Percentiles rank a stretch among this genome's conserved stretches.
phyloP scores from a whole-genome alignment of 2,329 filamentous ascomycete genomes.

The Colletotrichum salicis region DNA sequence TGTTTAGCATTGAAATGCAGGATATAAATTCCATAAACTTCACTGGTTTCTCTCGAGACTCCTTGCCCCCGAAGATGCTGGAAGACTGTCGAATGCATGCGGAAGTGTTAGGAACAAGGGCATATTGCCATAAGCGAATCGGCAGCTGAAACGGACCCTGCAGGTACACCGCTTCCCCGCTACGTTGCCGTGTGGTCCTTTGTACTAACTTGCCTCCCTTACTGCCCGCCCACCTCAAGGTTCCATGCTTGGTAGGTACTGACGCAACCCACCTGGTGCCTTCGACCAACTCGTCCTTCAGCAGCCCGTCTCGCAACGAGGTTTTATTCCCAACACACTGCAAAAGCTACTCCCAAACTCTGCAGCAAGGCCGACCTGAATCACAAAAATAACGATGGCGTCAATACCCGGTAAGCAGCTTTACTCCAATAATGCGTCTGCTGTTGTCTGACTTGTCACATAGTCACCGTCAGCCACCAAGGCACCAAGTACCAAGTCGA shows the following conservation, averaged over 20 bases:
- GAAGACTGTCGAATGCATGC: slow-evolving; percentile 20
- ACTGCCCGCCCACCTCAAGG: slow-evolving; percentile 9
- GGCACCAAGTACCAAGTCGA: slow-evolving; percentile 97
- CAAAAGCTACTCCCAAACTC: slow-evolving; percentile 13
- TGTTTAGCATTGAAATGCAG: neutral
- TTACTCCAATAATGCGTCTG: neutral
- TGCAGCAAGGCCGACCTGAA: slow-evolving; percentile 27
- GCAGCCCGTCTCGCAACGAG: slow-evolving; percentile 12
- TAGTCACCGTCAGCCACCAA: slow-evolving; percentile 93
- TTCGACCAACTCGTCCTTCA: slow-evolving; percentile 33
- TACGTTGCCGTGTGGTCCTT: slow-evolving; percentile 8
- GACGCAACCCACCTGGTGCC: slow-evolving; percentile 36
- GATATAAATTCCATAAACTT: neutral
- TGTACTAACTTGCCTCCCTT: slow-evolving; percentile 24
- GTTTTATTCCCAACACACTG: slow-evolving; percentile 5
- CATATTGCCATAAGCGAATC: slow-evolving; percentile 30
- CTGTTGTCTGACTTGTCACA: slow-evolving; percentile 38
- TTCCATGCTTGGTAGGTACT: slow-evolving; percentile 12
- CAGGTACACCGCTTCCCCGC: slow-evolving; percentile 37
- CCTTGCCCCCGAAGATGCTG: slow-evolving; percentile 7
- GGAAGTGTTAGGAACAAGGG: slow-evolving; percentile 2
- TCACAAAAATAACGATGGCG: slow-evolving; percentile 55
- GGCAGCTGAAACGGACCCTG: slow-evolving; percentile 34
- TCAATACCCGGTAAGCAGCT: slow-evolving; percentile 62
- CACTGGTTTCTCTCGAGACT: neutral